Percentiles rank a stretch among this genome's conserved stretches.
Evolutionary conservation across 345 rosid genomes (phyloP).

Genomic region (Euclidium syriacum): DNA sequence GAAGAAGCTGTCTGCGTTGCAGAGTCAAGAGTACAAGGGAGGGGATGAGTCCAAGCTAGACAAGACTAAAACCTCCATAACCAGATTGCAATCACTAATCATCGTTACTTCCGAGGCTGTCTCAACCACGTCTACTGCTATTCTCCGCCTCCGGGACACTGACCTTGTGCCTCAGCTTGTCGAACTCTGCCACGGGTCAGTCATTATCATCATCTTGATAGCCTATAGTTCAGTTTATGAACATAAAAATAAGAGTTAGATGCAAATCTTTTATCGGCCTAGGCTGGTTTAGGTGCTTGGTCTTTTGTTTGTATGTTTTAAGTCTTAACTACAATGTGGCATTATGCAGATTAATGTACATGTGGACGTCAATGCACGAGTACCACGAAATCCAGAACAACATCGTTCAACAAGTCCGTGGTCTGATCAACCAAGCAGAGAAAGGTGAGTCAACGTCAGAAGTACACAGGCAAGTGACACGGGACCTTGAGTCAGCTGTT

Average conservation of each 20-base stretch:
- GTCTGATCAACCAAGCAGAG: constrained; percentile 60
- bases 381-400: constrained; percentile 74
- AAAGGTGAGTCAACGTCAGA: constrained; percentile 79
- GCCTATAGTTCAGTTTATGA: not conserved
- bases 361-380: constrained; percentile 91
- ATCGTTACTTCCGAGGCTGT: constrained; percentile 81
- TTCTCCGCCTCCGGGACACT: constrained; percentile 66
- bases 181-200: constrained; percentile 84
- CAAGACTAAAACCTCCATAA: constrained; percentile 74
- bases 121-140: constrained; percentile 75
- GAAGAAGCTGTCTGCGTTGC: constrained; percentile 69
- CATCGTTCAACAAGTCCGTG: constrained; percentile 90
- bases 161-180: constrained; percentile 86
- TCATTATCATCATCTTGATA: not conserved
- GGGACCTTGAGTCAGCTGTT: constrained; percentile 81
- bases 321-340: not conserved
- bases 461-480: constrained; percentile 78
- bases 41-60: constrained; percentile 68
- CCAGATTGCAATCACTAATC: constrained; percentile 62
- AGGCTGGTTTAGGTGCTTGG: not conserved
- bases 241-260: not conserved
- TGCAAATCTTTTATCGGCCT: not conserved
- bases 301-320: too few species aligned
- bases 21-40: constrained; percentile 89
- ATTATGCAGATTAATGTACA: constrained; percentile 77